Evolutionary conservation across 1,284 basidiomycete genomes (phyloP).

Genomic region (Leccinum solheimii): DNA sequence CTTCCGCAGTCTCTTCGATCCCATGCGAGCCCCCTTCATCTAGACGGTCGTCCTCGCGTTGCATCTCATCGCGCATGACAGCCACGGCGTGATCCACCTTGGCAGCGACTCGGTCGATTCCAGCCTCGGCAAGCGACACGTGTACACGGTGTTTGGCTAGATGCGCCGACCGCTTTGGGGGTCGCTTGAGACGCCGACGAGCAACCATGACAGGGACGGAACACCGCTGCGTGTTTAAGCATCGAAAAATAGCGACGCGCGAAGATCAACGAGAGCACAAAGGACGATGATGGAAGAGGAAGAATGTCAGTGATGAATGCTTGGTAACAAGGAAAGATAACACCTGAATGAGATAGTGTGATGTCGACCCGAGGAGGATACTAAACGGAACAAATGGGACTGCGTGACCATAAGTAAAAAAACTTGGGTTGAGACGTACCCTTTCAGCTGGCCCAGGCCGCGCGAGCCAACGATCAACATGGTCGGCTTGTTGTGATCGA

Average conservation of each 20-base stretch:
- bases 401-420: not conserved
- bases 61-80: slow-evolving; percentile 68
- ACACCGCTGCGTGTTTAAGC: slow-evolving; percentile 56
- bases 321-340: slow-evolving; percentile 13
- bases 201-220: slow-evolving; percentile 93
- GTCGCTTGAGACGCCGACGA: slow-evolving; percentile 77
- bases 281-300: not conserved
- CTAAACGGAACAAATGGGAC: slow-evolving; percentile 40
- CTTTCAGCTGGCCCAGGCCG: slow-evolving; percentile 87
- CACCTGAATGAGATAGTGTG: slow-evolving; percentile 92
- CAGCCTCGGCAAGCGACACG: slow-evolving; percentile 84
- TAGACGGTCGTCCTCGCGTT: slow-evolving; percentile 57
- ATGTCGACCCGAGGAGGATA: slow-evolving; percentile 94
- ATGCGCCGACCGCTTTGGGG: slow-evolving; percentile 62
- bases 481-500: slow-evolving; percentile 88
- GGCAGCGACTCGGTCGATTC: slow-evolving; percentile 76
- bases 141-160: slow-evolving; percentile 65
- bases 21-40: slow-evolving; percentile 28
- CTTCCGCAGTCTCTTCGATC: slow-evolving; percentile 39
- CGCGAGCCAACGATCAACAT: slow-evolving; percentile 96
- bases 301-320: slow-evolving; percentile 5
- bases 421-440: slow-evolving; percentile 47
- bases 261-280: not conserved
- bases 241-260: not conserved
- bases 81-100: slow-evolving; percentile 74